Conservation (phyloP, 1,284 basidiomycete species). For the Cerioporus squamosus region DNA sequence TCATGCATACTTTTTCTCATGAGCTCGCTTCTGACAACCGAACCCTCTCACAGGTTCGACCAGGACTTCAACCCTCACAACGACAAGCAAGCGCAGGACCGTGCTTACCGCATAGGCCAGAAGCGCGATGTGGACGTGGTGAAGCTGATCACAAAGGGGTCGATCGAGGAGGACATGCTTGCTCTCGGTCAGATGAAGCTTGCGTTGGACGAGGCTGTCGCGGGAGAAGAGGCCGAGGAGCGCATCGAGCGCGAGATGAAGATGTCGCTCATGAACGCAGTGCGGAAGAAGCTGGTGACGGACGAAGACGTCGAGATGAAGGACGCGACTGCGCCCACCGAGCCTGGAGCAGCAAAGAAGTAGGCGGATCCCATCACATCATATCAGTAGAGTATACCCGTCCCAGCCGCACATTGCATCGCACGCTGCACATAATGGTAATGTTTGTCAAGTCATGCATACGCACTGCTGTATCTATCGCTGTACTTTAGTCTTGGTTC, state of each 20-base stretch:
- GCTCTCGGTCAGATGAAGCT: conserved; percentile 90
- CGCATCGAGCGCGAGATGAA: conserved; percentile 81
- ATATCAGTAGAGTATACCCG: conserved; percentile 11
- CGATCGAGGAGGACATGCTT: conserved; percentile 96
- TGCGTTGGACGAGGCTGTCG: conserved; percentile 90
- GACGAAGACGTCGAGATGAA: conserved; percentile 33
- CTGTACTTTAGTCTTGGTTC: conserved; percentile 22
- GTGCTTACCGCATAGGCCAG: conserved; percentile 98
- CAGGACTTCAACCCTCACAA: conserved; percentile 96
- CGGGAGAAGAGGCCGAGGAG: conserved; percentile 67
- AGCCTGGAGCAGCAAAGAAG: conserved; percentile 2
- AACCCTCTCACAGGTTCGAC: conserved; percentile 72
- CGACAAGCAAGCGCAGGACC: conserved; percentile 96
- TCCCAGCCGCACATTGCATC: conserved; percentile 4
- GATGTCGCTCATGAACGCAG: conserved; percentile 77
- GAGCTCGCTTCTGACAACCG: neutral
- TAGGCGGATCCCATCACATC: neutral
- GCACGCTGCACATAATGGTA: neutral
- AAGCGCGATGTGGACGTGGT: conserved; percentile 90
- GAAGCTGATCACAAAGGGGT: conserved; percentile 91
- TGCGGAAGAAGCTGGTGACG: conserved; percentile 72
- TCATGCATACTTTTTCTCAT: too few species aligned
- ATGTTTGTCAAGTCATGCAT: neutral
- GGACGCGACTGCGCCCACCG: neutral
- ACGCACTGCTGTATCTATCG: conserved; percentile 25